Percentiles rank a stretch among this genome's conserved stretches.
phyloP scores from a whole-genome alignment of 495 filamentous ascomycete genomes.

The Glonium stellatum region DNA sequence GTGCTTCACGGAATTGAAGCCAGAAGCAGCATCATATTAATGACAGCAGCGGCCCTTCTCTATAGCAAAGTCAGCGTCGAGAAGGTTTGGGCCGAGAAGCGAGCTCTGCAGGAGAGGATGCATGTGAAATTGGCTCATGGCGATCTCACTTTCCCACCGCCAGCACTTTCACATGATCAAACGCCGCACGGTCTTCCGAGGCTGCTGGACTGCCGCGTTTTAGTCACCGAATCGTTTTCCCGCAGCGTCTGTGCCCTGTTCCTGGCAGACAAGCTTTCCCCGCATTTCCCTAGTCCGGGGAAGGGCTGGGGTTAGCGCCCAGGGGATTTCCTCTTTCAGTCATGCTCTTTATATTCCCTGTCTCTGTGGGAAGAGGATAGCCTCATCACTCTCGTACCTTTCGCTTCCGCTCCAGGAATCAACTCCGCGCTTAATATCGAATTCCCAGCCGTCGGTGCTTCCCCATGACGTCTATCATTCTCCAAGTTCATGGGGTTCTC shows the following conservation, averaged over 20 bases:
- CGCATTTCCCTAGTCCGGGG: slow-evolving; percentile 2
- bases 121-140: background rate
- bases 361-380: background rate
- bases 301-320: background rate
- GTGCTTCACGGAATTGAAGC: background rate
- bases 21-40: background rate
- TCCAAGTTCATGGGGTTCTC: background rate
- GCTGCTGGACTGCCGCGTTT: background rate
- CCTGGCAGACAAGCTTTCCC: slow-evolving; percentile 5
- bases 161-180: background rate
- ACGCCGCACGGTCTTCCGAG: background rate
- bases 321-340: background rate
- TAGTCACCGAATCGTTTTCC: background rate
- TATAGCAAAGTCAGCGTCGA: background rate
- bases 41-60: background rate
- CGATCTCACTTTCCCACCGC: background rate
- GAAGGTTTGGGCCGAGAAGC: background rate
- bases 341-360: background rate
- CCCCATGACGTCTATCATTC: background rate
- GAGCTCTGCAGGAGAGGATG: background rate
- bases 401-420: background rate
- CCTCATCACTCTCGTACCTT: background rate
- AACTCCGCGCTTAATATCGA: background rate
- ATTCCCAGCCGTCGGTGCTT: background rate
- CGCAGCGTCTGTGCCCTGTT: background rate